Conservation (phyloP, 805 yeast species). For the Metschnikowia reukaufii region DNA sequence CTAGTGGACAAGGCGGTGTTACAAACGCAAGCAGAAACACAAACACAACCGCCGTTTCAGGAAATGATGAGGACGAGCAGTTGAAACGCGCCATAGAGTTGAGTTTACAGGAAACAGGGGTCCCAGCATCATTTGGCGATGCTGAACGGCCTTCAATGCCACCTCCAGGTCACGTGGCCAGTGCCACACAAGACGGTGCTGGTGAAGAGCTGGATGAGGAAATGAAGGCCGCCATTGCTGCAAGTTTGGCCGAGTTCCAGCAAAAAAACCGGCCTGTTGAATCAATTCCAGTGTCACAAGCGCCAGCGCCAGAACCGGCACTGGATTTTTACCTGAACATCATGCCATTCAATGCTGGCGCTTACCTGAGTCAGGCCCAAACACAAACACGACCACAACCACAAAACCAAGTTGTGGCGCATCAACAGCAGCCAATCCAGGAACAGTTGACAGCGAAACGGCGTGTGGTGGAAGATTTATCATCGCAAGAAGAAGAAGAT, state of each 20-base stretch:
- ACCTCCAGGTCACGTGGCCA: conserved; percentile 9
- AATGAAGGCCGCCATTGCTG: conserved; percentile 91
- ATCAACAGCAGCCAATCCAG: background rate
- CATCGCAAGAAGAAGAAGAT: conserved; percentile 66
- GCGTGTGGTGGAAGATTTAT: conserved; percentile 43
- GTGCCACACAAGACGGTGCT: conserved; percentile 11
- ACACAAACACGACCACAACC: background rate
- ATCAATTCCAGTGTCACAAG: background rate
- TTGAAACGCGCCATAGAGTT: conserved; percentile 74
- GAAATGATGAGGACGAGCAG: conserved; percentile 68
- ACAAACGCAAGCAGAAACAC: conserved; percentile 40
- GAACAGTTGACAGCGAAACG: too few relatives aligned
- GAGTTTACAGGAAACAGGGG: conserved; percentile 60
- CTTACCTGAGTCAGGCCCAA: conserved; percentile 7
- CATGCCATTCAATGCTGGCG: conserved; percentile 15
- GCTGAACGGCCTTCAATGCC: conserved; percentile 25
- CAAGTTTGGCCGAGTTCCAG: conserved; percentile 76
- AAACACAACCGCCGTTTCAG: too few relatives aligned
- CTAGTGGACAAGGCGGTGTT: conserved; percentile 26
- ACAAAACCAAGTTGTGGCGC: background rate
- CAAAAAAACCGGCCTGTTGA: background rate
- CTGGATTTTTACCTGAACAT: conserved; percentile 24
- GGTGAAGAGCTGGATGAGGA: conserved; percentile 80
- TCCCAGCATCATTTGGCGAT: conserved; percentile 3
- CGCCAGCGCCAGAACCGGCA: conserved; percentile 23